Evolutionary conservation across 2,329 filamentous ascomycete genomes (phyloP), one percentile per base, ranked within the genome.

Genomic region (Penicillium brasilianum): DNA sequence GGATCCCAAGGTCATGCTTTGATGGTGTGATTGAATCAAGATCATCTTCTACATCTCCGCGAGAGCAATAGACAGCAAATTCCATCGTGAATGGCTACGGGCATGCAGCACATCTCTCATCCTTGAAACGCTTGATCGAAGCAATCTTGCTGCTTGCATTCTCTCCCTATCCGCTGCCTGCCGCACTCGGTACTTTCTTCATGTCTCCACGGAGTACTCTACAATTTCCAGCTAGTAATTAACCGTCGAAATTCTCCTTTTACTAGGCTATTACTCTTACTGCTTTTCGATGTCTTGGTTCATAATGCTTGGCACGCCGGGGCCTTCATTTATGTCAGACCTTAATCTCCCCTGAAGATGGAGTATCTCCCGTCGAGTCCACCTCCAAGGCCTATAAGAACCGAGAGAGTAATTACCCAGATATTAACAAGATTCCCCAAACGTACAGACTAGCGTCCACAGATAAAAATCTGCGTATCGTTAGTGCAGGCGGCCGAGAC

Each of bases 271-370:
- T 20, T 11, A 20, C 41, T 28, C 50, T 30, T 51, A n/a, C 11
- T 28, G 20, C 4, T 37, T 28, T 41, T 25, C 25, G 5, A 7
- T n/a, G 18, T 34, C 48, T 44, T 20, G 37, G 55, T 22, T 49
- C n/a, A 1, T 9, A 32, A 52, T 32, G 50, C 61, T 64, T 66
- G 63, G 63, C 58, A 51, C 37, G n/a, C 36, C 25, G 22, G 44
- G 43, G 22, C 22, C 44, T 61, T 66, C 58, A 66, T 66, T 32
- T 64, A 66, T 66, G 60, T 62, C 57, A 66, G 61, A 64, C 65
- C 57, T 30, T 48, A 51, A 57, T 58, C 54, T 60, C 58, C 39
- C 20, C 57, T 16, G 3, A 9, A 28, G 32, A 57, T 43, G 39
- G 49, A 48, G 34, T n/a, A 58, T 51, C 48, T 20, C 57, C 52